A percentile compares a stretch with the other conserved stretches of the same genome.
Evolutionary conservation across 768 basidiomycete genomes (phyloP).

Genomic region (Gymnopilus dilepis): DNA sequence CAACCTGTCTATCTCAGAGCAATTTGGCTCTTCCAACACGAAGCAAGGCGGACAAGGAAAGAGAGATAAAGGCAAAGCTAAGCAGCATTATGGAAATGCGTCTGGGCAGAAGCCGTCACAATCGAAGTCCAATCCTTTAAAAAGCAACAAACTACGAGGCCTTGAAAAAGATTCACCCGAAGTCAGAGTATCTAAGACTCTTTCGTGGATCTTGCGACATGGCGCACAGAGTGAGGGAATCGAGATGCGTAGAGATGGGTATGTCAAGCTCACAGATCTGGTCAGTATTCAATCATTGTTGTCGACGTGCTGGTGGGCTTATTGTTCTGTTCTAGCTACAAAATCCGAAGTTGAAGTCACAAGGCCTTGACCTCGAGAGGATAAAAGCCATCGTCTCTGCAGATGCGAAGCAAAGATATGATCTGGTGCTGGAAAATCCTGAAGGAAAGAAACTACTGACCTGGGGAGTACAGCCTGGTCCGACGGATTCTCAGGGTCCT

Average conservation of each 20-base stretch:
- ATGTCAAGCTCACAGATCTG: conserved; percentile 79
- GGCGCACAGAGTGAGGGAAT: conserved; percentile 80
- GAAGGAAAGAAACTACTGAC: conserved; percentile 24
- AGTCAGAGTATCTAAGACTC: conserved; percentile 79
- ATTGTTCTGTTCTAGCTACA: conserved; percentile 54
- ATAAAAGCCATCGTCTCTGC: conserved; percentile 68
- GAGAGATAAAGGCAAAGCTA: conserved; percentile 16
- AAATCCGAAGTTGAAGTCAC: conserved; percentile 65
- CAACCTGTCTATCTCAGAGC: conserved; percentile 1
- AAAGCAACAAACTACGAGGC: conserved; percentile 56
- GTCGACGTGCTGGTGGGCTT: not conserved
- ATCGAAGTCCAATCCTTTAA: conserved; percentile 17
- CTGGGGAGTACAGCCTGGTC: not conserved
- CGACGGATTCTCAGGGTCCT: conserved; percentile 4
- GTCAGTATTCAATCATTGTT: conserved; percentile 52
- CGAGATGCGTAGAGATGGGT: conserved; percentile 83
- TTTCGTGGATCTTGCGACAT: conserved; percentile 93
- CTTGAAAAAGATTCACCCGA: conserved; percentile 67
- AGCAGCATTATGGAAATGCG: not conserved
- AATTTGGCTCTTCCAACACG: not conserved
- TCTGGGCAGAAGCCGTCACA: conserved; percentile 5
- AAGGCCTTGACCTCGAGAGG: conserved; percentile 52
- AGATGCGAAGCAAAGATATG: conserved; percentile 72
- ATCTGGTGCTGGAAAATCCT: conserved; percentile 55
- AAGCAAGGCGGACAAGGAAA: conserved; percentile 6